phyloP scores from a whole-genome alignment of 2,329 filamentous ascomycete species.

The Colletotrichum sp. region DNA sequence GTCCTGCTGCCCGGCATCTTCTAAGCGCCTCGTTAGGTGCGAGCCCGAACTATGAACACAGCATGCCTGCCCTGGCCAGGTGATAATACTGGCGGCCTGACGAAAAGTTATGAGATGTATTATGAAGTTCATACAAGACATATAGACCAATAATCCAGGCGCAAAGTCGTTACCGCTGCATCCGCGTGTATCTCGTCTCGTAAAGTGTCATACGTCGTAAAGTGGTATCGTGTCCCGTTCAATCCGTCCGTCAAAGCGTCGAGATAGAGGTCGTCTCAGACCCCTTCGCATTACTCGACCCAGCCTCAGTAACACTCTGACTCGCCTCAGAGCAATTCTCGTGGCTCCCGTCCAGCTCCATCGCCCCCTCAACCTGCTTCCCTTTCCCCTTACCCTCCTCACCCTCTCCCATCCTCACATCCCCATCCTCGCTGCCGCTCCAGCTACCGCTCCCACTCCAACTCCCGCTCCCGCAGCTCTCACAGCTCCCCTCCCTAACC shows the following conservation, averaged over 20 bases:
- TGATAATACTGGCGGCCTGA: neutral
- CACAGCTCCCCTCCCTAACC: slow-evolving; percentile 42
- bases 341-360: slow-evolving; percentile 17
- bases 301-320: slow-evolving; percentile 40
- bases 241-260: slow-evolving; percentile 22
- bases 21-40: slow-evolving; percentile 40
- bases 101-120: neutral
- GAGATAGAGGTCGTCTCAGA: slow-evolving; percentile 43
- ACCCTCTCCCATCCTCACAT: slow-evolving; percentile 12
- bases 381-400: slow-evolving; percentile 28
- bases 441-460: slow-evolving; percentile 35
- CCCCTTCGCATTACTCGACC: slow-evolving; percentile 41
- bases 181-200: neutral
- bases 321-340: slow-evolving; percentile 41
- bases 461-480: slow-evolving; percentile 31
- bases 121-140: neutral
- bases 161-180: neutral
- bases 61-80: neutral
- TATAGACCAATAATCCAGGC: neutral
- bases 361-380: slow-evolving; percentile 12
- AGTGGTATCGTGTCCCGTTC: slow-evolving; percentile 25
- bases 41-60: neutral
- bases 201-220: slow-evolving; percentile 12
- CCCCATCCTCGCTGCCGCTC: slow-evolving; percentile 38
- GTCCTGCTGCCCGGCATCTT: slow-evolving; percentile 81